A percentile compares a stretch with the other conserved stretches of the same genome.
Evolutionary conservation across 192 early-diverging fungal genomes (phyloP).

Genomic region (Jimgerdemannia lactiflua): DNA sequence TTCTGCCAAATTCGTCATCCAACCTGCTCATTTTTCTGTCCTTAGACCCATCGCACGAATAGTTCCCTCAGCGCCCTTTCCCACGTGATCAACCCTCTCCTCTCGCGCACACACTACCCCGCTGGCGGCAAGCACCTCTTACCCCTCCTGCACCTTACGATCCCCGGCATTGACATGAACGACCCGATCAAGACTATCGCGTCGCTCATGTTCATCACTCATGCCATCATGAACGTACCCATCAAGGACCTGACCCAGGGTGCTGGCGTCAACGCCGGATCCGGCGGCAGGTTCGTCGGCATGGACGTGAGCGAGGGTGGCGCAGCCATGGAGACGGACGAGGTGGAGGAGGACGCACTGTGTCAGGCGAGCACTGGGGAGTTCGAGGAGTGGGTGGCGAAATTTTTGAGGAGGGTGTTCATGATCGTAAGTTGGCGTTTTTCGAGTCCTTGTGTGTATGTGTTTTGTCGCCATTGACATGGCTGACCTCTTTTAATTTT

Average conservation of each 20-base stretch:
- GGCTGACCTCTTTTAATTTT: no score
- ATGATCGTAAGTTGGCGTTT: slow-evolving; percentile 34
- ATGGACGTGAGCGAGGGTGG: slow-evolving; percentile 44
- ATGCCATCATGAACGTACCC: slow-evolving; percentile 61
- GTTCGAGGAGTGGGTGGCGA: slow-evolving; percentile 87
- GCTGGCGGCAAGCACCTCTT: slow-evolving; percentile 81
- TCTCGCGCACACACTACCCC: slow-evolving; percentile 74
- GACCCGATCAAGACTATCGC: slow-evolving; percentile 80
- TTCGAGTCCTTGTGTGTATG: not conserved
- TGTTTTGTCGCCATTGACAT: slow-evolving; percentile 15
- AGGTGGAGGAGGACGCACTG: slow-evolving; percentile 65
- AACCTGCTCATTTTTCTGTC: not conserved
- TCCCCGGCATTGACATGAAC: slow-evolving; percentile 94
- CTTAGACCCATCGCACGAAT: slow-evolving; percentile 84
- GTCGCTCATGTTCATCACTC: slow-evolving; percentile 67
- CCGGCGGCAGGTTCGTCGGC: slow-evolving; percentile 7
- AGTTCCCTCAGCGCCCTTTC: slow-evolving; percentile 76
- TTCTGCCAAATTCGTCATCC: not conserved
- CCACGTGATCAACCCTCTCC: slow-evolving; percentile 65
- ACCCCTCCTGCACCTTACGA: slow-evolving; percentile 70
- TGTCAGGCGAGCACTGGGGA: slow-evolving; percentile 69
- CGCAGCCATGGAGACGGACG: slow-evolving; percentile 42
- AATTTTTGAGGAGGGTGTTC: slow-evolving; percentile 78
- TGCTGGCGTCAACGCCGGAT: not conserved
- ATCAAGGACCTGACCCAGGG: slow-evolving; percentile 62